phyloP scores from a whole-genome alignment of 73 alveolate genomes.

The Paramecium sonneborni region DNA sequence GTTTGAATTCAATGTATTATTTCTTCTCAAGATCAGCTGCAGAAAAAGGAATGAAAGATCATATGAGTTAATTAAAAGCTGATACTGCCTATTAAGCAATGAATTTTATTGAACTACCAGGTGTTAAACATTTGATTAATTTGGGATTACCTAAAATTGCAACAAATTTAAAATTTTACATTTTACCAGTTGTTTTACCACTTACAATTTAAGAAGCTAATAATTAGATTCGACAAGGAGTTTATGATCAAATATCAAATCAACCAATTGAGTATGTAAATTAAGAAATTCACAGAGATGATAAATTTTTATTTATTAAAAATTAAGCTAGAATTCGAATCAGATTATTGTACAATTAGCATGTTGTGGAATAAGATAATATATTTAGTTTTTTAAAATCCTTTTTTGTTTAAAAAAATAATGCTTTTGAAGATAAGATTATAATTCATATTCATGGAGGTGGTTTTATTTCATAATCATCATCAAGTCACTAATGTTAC shows the following conservation, averaged over 20 bases:
- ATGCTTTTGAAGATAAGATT: slow-evolving; percentile 35
- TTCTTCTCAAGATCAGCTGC: slow-evolving; percentile 17
- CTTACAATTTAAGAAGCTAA: neutral
- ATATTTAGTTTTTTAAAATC: slow-evolving; percentile 31
- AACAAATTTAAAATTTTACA: neutral
- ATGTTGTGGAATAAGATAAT: slow-evolving; percentile 14
- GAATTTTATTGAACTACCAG: slow-evolving; percentile 51
- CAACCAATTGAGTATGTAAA: neutral
- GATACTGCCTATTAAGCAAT: slow-evolving; percentile 29
- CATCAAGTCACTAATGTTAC: slow-evolving; percentile 79
- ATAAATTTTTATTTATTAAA: neutral
- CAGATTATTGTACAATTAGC: slow-evolving; percentile 30
- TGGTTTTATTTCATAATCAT: slow-evolving; percentile 81
- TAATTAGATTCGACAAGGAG: neutral
- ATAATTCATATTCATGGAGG: slow-evolving; percentile 94
- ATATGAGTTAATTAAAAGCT: slow-evolving; percentile 15
- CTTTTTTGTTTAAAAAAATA: neutral
- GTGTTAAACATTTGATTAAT: slow-evolving; percentile 14
- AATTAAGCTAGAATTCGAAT: neutral
- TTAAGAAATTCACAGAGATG: slow-evolving; percentile 36
- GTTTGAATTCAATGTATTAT: neutral
- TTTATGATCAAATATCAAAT: neutral
- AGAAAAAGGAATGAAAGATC: neutral
- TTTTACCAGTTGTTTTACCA: slow-evolving; percentile 33
- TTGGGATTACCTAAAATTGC: slow-evolving; percentile 24